Base-by-base conservation (phyloP, 129 eudicot species). In the Tagetes patula region DNA sequence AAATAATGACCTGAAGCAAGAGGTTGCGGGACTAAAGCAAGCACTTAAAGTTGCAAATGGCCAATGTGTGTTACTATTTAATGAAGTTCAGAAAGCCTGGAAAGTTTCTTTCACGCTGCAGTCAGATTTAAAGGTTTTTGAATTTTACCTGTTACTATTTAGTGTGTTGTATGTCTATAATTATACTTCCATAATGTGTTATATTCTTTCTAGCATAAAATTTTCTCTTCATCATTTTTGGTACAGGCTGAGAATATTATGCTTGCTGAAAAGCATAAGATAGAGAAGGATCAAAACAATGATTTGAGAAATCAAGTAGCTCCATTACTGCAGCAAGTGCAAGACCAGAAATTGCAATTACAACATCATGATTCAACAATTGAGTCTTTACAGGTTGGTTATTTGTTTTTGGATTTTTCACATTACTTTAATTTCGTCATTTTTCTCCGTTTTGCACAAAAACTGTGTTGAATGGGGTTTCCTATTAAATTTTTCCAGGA, bases 81-180 rank as follows among this genome's bases (percentile, higher is more conserved):
- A 88, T 78, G 97, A 94, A 86, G 99, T 94, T 83, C 99, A 94
- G 76, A 94, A 88, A 85, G 99, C 97, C 32, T 90, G 99, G 97
- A 94, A 94, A 86, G 98, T 93, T 77, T 93, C 96, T 71, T 93
- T 87, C 76, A 83, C 93, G 33, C 77, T 93, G 79, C 98, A 93
- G 77, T 87, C 98, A 33, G 98, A 93, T 84, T 70, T 93, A 69
- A 93, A 93, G 98, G 98, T 93, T 76, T 75, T 63, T 31, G 27
- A 60, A 48, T 61, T 65, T 65, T 32, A 55, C 74, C 10, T 67
- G 8, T 63, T 47, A n/a, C n/a, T n/a, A n/a, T n/a, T n/a, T 75
- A 32, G 12, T 54, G 36, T n/a, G 48, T 39, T n/a, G 74, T 45
- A 54, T 71, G 39, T 71, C n/a, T 54, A 65, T 43, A 68, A 52